phyloP scores from a whole-genome alignment of 139 green algal genomes.

The Chlamydomonas sphaeroides region DNA sequence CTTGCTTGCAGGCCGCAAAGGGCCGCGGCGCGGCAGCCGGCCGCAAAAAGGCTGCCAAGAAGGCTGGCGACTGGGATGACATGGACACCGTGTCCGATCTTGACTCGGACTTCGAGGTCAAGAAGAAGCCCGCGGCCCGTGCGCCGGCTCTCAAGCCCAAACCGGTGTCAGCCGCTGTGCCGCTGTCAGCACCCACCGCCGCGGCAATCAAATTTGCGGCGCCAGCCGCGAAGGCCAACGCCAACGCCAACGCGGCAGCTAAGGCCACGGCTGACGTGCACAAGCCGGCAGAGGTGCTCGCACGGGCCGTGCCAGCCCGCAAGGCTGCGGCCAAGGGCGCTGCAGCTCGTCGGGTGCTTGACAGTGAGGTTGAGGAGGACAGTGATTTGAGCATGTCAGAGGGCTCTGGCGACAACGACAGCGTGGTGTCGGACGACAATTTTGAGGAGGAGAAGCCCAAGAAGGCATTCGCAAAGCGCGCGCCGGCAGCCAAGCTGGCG shows the following conservation, averaged over 20 bases:
- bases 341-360: constrained; percentile 8
- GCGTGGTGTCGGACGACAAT: background rate
- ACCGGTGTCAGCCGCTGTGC: background rate
- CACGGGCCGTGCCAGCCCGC: constrained; percentile 1
- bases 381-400: constrained; percentile 6
- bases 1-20: background rate
- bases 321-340: constrained; percentile 42
- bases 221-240: constrained; percentile 12
- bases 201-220: constrained; percentile 20
- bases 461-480: background rate
- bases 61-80: constrained; percentile 8
- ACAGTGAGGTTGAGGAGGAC: constrained; percentile 46
- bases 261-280: constrained; percentile 15
- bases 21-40: background rate
- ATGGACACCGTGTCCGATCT: constrained; percentile 7
- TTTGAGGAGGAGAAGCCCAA: constrained; percentile 1
- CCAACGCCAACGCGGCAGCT: constrained; percentile 7
- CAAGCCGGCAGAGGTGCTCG: constrained; percentile 13
- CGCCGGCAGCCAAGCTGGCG: background rate
- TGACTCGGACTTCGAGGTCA: constrained; percentile 43
- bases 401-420: background rate
- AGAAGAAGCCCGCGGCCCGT: constrained; percentile 41
- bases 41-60: constrained; percentile 39
- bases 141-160: constrained; percentile 15
- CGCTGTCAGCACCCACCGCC: background rate